Percentiles rank a stretch among this genome's conserved stretches.
Evolutionary conservation across 345 rosid genomes (phyloP).

Genomic region (Syzygium grande): DNA sequence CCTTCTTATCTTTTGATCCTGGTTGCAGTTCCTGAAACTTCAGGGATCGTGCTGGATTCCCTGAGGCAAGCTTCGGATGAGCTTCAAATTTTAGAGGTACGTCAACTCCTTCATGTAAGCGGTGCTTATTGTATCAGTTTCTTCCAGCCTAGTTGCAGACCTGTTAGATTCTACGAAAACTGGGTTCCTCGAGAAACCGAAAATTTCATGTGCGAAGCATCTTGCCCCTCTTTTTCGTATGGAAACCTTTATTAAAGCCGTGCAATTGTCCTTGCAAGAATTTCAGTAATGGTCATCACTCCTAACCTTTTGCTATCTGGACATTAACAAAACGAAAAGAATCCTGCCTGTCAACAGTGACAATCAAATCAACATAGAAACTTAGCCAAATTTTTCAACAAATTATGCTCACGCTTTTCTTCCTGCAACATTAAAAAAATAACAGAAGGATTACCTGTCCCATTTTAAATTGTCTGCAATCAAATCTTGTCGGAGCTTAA

Average conservation of each 20-base stretch:
- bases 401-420: background rate
- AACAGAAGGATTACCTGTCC: background rate
- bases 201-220: background rate
- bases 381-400: background rate
- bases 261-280: background rate
- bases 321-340: background rate
- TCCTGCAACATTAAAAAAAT: background rate
- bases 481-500: background rate
- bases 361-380: background rate
- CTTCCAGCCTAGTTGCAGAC: background rate
- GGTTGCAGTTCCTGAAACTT: conserved; percentile 44
- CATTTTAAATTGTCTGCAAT: background rate
- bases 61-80: conserved; percentile 80
- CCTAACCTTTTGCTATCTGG: background rate
- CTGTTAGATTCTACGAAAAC: background rate
- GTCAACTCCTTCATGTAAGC: background rate
- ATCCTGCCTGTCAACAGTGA: background rate
- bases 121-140: background rate
- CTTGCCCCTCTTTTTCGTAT: background rate
- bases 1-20: background rate
- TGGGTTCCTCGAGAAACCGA: background rate
- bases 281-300: background rate
- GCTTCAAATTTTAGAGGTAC: conserved; percentile 75
- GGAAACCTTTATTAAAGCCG: background rate
- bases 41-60: conserved; percentile 64